These are phyloP conservation scores for Lactifluus pinguis DNA, from an alignment of 768 basidiomycete species.

Conservation along the genomic window DNA sequence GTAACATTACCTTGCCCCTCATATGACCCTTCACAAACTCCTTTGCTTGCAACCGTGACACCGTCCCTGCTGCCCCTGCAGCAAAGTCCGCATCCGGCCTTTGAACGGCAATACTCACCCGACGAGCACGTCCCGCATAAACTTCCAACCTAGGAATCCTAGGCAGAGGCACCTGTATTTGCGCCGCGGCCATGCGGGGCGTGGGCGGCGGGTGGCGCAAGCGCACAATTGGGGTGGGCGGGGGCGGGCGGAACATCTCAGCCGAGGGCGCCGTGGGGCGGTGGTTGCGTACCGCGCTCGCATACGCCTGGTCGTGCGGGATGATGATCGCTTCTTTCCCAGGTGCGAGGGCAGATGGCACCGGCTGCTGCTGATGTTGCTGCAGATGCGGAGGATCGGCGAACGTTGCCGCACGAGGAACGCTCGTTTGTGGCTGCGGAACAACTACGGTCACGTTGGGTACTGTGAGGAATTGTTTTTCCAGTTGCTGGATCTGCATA, in stretches of 20 bases:
- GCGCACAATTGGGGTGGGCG: background rate
- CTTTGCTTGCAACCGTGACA: too few relatives aligned
- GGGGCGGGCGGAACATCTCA: background rate
- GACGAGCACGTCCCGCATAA: too few relatives aligned
- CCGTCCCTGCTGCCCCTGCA: too few relatives aligned
- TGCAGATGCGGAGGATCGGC: background rate
- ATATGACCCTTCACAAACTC: too few relatives aligned
- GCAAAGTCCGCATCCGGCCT: too few relatives aligned
- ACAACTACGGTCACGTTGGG: background rate
- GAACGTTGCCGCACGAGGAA: background rate
- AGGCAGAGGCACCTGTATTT: too few relatives aligned
- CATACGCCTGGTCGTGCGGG: slow-evolving; percentile 6
- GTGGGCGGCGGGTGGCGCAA: too few relatives aligned
- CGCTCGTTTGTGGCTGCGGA: background rate
- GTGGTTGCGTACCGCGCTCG: slow-evolving; percentile 1
- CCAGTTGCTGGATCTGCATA: too few relatives aligned
- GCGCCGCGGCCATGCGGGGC: too few relatives aligned
- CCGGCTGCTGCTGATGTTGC: background rate
- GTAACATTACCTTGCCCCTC: too few relatives aligned
- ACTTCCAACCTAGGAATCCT: too few relatives aligned
- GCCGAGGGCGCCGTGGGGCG: background rate
- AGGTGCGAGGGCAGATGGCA: background rate
- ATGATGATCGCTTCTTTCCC: background rate
- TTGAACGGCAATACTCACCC: too few relatives aligned
- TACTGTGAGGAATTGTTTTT: background rate